A percentile compares a stretch with the other conserved stretches of the same genome.
These are phyloP conservation scores for Tetrahymena thermophila DNA, from an alignment of 73 alveolate genomes.

Conservation along the genomic window DNA sequence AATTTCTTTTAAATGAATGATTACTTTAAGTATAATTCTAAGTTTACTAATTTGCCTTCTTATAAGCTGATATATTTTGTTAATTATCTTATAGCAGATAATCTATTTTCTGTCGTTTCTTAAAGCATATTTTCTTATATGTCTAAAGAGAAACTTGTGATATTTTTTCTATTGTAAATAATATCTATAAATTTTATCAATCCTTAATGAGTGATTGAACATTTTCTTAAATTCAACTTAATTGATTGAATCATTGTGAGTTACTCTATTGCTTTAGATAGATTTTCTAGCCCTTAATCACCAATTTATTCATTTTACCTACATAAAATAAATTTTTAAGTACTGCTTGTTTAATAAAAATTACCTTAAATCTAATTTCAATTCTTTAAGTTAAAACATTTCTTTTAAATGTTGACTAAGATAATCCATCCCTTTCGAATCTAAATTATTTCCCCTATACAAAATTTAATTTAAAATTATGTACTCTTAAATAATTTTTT, in stretches of 20 bases:
- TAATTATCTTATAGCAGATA: not conserved
- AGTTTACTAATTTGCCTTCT: not conserved
- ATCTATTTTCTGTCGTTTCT: not conserved
- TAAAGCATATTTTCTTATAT: not conserved
- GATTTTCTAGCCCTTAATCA: not conserved
- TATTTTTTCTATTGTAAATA: not conserved
- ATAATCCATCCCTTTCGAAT: not conserved
- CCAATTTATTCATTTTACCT: not conserved
- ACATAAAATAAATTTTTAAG: not conserved
- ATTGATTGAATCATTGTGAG: not conserved
- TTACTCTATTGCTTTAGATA: not conserved
- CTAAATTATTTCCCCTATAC: not conserved
- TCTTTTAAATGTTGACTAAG: not conserved
- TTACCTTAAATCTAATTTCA: not conserved
- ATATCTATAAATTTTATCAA: not conserved
- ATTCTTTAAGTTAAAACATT: not conserved
- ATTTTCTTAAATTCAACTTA: not conserved
- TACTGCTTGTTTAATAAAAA: not conserved
- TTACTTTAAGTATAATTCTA: not conserved
- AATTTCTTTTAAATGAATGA: not conserved
- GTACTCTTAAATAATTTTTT: not conserved
- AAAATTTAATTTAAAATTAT: not conserved
- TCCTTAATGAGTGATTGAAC: not conserved
- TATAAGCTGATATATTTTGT: not conserved
- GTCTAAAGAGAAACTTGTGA: not conserved